Evolutionary conservation across 768 basidiomycete species (phyloP).

Genomic region (Hericium alpestre): DNA sequence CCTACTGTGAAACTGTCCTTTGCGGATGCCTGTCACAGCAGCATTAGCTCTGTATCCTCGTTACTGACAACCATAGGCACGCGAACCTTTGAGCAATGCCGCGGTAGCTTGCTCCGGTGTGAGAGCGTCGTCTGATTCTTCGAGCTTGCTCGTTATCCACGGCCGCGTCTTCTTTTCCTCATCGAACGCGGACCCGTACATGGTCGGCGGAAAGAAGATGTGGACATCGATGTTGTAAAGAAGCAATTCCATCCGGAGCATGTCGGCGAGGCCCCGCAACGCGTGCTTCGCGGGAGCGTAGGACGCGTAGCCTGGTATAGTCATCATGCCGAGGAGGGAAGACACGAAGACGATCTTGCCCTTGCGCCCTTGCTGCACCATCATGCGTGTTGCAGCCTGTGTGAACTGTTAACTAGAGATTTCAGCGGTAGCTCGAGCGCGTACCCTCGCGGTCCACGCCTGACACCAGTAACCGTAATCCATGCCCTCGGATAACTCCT

Average conservation of each 20-base stretch:
- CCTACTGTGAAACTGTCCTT: not conserved
- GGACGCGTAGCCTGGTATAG: slow-evolving; percentile 63
- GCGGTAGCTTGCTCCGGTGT: not conserved
- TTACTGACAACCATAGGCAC: not conserved
- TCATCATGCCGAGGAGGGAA: slow-evolving; percentile 63
- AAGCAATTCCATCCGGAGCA: slow-evolving; percentile 65
- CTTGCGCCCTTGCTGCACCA: slow-evolving; percentile 41
- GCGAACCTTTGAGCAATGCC: not conserved
- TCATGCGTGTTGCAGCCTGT: slow-evolving; percentile 60
- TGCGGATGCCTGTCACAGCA: not conserved
- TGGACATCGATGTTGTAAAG: slow-evolving; percentile 71
- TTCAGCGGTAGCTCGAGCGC: slow-evolving; percentile 6
- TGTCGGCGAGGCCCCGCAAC: slow-evolving; percentile 73
- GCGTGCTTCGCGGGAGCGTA: slow-evolving; percentile 83
- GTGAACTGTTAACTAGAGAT: not conserved
- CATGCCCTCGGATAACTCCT: slow-evolving; percentile 44
- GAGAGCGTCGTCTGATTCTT: slow-evolving; percentile 41
- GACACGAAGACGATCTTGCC: slow-evolving; percentile 69
- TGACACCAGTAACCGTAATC: slow-evolving; percentile 44
- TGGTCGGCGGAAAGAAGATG: slow-evolving; percentile 73
- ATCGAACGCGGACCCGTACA: slow-evolving; percentile 63
- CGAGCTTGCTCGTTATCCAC: slow-evolving; percentile 60
- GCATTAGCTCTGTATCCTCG: not conserved
- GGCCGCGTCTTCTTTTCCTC: slow-evolving; percentile 72
- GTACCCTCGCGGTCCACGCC: slow-evolving; percentile 40